Evolutionary conservation across 768 basidiomycete species (phyloP).

Genomic region (Phlegmacium glaucopus): DNA sequence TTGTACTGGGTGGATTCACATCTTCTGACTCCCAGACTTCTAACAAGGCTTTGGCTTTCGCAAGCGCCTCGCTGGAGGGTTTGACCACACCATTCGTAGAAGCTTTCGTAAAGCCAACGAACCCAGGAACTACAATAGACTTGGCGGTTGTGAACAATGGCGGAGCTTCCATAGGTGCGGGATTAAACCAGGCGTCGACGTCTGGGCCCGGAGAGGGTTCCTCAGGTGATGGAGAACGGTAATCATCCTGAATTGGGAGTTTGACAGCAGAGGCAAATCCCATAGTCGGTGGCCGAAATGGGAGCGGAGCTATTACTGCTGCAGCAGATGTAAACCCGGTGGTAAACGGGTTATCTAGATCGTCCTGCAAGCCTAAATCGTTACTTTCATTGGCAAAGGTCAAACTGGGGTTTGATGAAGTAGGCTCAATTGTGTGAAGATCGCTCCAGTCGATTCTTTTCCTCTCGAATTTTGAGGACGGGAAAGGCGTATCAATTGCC

Average conservation of each 20-base stretch:
- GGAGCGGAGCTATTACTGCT: constrained; percentile 1
- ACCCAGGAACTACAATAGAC: constrained; percentile 4
- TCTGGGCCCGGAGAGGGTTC: constrained; percentile 34
- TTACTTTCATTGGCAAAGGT: constrained; percentile 5
- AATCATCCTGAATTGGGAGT: constrained; percentile 9
- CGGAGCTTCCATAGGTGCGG: constrained; percentile 21
- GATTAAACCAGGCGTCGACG: constrained; percentile 49
- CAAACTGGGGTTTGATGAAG: constrained; percentile 5
- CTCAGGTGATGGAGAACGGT: constrained; percentile 39
- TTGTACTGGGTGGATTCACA: background rate
- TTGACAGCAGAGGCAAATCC: constrained; percentile 28
- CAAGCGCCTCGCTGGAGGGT: constrained; percentile 54
- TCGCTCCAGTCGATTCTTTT: constrained; percentile 10
- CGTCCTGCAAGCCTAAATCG: constrained; percentile 22
- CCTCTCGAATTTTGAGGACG: background rate
- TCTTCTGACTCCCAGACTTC: constrained; percentile 45
- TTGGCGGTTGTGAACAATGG: constrained; percentile 10
- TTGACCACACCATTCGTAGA: constrained; percentile 33
- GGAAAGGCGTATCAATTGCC: background rate
- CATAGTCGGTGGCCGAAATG: constrained; percentile 6
- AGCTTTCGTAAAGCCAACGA: constrained; percentile 28
- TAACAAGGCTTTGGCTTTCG: constrained; percentile 51
- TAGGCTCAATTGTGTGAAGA: constrained; percentile 13
- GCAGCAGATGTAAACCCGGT: constrained; percentile 7
- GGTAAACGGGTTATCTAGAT: constrained; percentile 43